Evolutionary conservation across 495 filamentous ascomycete genomes (phyloP), one percentile per base, ranked within the genome.

Genomic region (Pseudomonodictys pantanalensis): DNA sequence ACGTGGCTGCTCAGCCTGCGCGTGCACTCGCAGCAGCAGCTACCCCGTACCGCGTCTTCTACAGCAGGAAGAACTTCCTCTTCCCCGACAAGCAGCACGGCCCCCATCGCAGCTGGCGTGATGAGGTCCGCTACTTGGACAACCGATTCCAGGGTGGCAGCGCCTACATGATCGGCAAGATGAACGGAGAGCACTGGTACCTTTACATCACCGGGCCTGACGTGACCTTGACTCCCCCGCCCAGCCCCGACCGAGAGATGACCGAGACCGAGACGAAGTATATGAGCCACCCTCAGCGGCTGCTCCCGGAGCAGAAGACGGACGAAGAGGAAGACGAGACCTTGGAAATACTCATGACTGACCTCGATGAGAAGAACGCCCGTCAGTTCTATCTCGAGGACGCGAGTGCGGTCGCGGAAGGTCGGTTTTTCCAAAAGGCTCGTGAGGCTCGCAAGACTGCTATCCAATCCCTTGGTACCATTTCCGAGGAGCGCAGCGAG

Each of bases 111-210:
- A 97, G 91, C 83, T 99, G 95, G 95, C 86, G 90, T 64, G 85
- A 97, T 66, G 95, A 99, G 70, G 95, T 99, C 62, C 85, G 83
- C 53, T 93, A 83, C 60, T 79, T 99, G 58, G 95, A 99, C 75
- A 83, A 84, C 66, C 86, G 89, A 67, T 97, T 97, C 71, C 78
- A 87, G 44, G 87, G 89, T 54, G 95, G 95, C 39, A 97, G 92
- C 73, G 95, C 95, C 28, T 99, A 99, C 75, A 95, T 97, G 92
- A 93, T 99, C 60, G 95, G 95, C 64, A 96, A 96, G 74, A 97
- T 97, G 91, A 99, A 99, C 68, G 92, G 93, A 59, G 95, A 97
- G 74, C 95, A 99, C 68, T 99, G 95, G 95, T 97, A 97, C 69
- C 77, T 99, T 35, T 99, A 97, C 73, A 82, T 97, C 70, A 99